Conservation (phyloP, 352 stramenopile genomes). For the Pythium sukuiense region DNA sequence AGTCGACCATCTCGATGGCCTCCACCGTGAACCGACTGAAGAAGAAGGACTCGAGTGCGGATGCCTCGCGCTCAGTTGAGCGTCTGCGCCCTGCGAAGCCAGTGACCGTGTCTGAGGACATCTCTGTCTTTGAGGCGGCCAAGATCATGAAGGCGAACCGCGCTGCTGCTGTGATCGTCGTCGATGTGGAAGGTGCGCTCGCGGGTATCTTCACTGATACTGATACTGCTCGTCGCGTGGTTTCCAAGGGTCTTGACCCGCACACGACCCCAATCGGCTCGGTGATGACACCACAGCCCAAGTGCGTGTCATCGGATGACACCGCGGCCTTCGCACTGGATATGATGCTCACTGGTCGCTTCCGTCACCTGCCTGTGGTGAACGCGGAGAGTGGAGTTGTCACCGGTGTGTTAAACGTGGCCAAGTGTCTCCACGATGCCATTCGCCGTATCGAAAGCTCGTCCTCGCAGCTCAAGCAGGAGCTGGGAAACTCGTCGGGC, state of each 20-base stretch:
- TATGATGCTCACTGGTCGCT: constrained; percentile 89
- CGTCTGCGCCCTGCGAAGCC: constrained; percentile 86
- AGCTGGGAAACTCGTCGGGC: constrained; percentile 56
- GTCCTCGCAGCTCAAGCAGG: constrained; percentile 77
- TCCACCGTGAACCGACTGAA: constrained; percentile 73
- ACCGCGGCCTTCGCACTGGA: constrained; percentile 81
- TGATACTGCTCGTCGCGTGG: constrained; percentile 77
- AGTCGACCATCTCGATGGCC: constrained; percentile 77
- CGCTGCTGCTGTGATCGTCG: constrained; percentile 90
- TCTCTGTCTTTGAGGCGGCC: constrained; percentile 87
- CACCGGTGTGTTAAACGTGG: constrained; percentile 96
- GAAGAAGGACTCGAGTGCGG: constrained; percentile 43
- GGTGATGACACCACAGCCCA: constrained; percentile 87
- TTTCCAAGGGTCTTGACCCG: constrained; percentile 74
- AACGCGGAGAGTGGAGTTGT: constrained; percentile 80
- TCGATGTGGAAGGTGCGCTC: constrained; percentile 83
- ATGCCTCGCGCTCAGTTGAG: constrained; percentile 72
- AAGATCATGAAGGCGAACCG: constrained; percentile 92
- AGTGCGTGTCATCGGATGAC: constrained; percentile 80
- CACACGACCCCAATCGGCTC: constrained; percentile 61
- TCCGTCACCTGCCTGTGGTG: constrained; percentile 97
- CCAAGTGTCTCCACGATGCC: constrained; percentile 98
- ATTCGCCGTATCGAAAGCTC: constrained; percentile 95
- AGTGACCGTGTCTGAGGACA: constrained; percentile 76
- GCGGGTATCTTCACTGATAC: constrained; percentile 96